Percentiles rank a stretch among this genome's conserved stretches.
phyloP scores from a whole-genome alignment of 169 alveolate genomes.

The Besnoitia besnoiti region DNA sequence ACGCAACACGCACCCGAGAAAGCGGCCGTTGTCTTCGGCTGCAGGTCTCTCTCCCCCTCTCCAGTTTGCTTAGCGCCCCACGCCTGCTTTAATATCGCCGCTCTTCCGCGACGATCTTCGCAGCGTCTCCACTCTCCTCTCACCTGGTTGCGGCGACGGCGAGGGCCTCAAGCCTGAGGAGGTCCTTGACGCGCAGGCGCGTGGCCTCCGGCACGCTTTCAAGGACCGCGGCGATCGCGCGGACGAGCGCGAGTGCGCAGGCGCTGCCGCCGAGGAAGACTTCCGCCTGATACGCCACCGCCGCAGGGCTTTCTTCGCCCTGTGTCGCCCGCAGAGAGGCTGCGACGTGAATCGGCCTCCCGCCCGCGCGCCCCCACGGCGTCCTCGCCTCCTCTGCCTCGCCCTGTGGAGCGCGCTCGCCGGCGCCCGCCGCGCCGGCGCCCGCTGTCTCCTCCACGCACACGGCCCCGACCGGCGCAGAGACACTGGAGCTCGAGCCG shows the following conservation, averaged over 20 bases:
- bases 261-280: constrained; percentile 13
- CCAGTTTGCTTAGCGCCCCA: too few relatives aligned
- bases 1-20: too few relatives aligned
- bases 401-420: not conserved
- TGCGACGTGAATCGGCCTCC: not conserved
- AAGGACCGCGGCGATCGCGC: not conserved
- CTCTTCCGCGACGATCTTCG: too few relatives aligned
- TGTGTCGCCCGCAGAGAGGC: not conserved
- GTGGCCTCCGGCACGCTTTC: not conserved
- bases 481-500: not conserved
- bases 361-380: not conserved
- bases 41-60: too few relatives aligned
- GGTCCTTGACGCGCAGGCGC: not conserved
- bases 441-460: not conserved
- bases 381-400: not conserved
- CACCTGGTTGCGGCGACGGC: not conserved
- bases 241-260: not conserved
- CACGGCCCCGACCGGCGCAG: not conserved
- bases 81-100: too few relatives aligned
- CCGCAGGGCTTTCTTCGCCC: not conserved
- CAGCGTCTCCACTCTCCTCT: too few relatives aligned
- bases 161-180: constrained; percentile 14
- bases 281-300: not conserved
- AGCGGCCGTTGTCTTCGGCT: too few relatives aligned
- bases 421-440: not conserved